phyloP scores from a whole-genome alignment of 768 basidiomycete species.

The Holtermannia corniformis region DNA sequence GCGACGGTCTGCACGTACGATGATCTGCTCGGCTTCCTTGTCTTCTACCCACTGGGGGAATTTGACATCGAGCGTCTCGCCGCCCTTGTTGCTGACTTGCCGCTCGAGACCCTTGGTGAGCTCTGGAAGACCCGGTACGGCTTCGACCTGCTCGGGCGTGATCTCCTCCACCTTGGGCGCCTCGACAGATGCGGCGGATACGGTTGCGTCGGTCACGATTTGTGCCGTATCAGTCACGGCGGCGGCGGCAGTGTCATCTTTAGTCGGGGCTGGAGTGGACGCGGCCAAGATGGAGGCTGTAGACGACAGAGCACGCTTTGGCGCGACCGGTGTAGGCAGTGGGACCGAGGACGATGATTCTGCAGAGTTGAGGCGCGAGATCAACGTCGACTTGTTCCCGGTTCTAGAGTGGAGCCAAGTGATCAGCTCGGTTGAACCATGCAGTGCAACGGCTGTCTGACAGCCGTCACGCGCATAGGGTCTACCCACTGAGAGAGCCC shows the following conservation, averaged over 20 bases:
- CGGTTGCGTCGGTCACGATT: background rate
- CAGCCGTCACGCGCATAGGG: background rate
- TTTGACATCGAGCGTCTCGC: slow-evolving; percentile 16
- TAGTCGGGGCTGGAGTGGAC: background rate
- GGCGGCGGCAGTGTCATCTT: background rate
- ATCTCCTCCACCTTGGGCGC: slow-evolving; percentile 15
- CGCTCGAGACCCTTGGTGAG: slow-evolving; percentile 6
- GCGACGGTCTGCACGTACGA: slow-evolving; percentile 15
- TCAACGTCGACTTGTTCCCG: slow-evolving; percentile 54
- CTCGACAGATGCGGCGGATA: slow-evolving; percentile 16
- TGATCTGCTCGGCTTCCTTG: slow-evolving; percentile 27
- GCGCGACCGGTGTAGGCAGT: background rate
- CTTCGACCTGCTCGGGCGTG: slow-evolving; percentile 18
- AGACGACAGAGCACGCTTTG: background rate
- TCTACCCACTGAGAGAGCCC: slow-evolving; percentile 31
- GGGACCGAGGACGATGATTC: slow-evolving; percentile 2
- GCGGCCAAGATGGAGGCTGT: background rate
- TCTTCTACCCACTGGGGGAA: slow-evolving; percentile 20
- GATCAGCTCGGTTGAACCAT: background rate
- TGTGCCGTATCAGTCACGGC: background rate
- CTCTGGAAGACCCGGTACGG: slow-evolving; percentile 36
- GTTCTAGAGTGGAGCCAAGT: slow-evolving; percentile 41
- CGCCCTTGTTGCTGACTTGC: slow-evolving; percentile 2
- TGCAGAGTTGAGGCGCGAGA: slow-evolving; percentile 17
- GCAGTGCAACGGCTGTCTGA: background rate